Evolutionary conservation across 2,329 filamentous ascomycete species (phyloP).

Genomic region (Sporothrix globosa): DNA sequence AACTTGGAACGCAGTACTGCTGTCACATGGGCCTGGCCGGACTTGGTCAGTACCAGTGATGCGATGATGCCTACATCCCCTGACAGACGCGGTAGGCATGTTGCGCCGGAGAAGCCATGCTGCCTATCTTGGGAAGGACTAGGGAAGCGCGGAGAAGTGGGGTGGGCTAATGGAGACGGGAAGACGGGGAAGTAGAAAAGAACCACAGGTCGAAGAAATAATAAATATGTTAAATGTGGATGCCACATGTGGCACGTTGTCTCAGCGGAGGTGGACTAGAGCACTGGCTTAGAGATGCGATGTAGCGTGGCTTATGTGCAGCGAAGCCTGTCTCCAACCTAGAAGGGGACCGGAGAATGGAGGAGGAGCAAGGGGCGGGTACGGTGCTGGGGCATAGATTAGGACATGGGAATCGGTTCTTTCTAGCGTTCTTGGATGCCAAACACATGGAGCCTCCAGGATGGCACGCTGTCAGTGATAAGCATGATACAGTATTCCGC

Average conservation of each 20-base stretch:
- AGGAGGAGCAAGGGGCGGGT: no score
- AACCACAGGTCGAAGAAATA: neutral
- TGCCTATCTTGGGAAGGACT: neutral
- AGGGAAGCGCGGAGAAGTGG: constrained; percentile 11
- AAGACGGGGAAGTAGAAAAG: neutral
- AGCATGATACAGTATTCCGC: no score
- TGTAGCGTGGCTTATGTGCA: constrained; percentile 17
- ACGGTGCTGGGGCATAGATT: no score
- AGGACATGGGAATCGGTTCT: no score
- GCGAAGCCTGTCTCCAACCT: neutral
- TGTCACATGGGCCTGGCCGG: constrained; percentile 33
- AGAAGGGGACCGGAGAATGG: neutral
- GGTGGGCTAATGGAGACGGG: constrained; percentile 1
- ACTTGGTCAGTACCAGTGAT: constrained; percentile 35
- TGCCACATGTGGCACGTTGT: neutral
- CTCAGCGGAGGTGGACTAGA: neutral
- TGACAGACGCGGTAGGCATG: constrained; percentile 30
- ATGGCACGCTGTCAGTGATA: no score
- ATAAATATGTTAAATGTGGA: neutral
- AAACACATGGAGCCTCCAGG: no score
- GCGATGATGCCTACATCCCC: constrained; percentile 36
- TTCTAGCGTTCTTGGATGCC: no score
- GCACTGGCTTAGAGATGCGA: constrained; percentile 3
- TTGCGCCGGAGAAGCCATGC: constrained; percentile 36
- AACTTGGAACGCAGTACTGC: constrained; percentile 34